Percentiles rank a stretch among this genome's conserved stretches.
These are phyloP conservation scores for Coemansia sp. DNA, from an alignment of 192 early-diverging fungal species.

Conservation along the genomic window DNA sequence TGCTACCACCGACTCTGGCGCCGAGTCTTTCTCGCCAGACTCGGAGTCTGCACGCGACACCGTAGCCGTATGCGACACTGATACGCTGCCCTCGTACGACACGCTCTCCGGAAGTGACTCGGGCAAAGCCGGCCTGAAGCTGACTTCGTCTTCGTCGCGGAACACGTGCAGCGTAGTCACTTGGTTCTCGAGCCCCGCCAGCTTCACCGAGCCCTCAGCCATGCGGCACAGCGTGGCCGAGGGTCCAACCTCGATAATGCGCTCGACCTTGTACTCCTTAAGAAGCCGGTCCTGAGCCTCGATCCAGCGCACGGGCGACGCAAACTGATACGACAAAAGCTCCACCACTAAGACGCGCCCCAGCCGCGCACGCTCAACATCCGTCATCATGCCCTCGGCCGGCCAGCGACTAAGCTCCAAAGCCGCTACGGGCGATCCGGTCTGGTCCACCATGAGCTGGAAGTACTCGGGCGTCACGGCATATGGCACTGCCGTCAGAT, in stretches of 20 bases:
- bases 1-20: not conserved
- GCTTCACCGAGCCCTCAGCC: constrained; percentile 85
- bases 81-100: not conserved
- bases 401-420: constrained; percentile 78
- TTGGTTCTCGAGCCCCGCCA: constrained; percentile 36
- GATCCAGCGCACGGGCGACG: constrained; percentile 94
- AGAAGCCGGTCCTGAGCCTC: constrained; percentile 91
- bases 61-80: not conserved
- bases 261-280: constrained; percentile 72
- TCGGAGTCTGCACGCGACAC: not conserved
- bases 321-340: constrained; percentile 94
- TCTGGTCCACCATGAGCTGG: constrained; percentile 67
- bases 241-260: constrained; percentile 90
- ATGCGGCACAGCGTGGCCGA: constrained; percentile 89
- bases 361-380: constrained; percentile 68
- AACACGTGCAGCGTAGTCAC: constrained; percentile 22
- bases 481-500: constrained; percentile 91
- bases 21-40: not conserved
- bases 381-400: constrained; percentile 56
- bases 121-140: constrained; percentile 1
- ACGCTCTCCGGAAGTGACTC: not conserved
- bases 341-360: constrained; percentile 83
- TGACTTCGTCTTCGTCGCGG: constrained; percentile 25
- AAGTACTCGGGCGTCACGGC: constrained; percentile 76
- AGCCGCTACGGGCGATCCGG: constrained; percentile 67